Base-by-base conservation (phyloP, 202 grass and related monocot genomes). In the Setaria italica region DNA sequence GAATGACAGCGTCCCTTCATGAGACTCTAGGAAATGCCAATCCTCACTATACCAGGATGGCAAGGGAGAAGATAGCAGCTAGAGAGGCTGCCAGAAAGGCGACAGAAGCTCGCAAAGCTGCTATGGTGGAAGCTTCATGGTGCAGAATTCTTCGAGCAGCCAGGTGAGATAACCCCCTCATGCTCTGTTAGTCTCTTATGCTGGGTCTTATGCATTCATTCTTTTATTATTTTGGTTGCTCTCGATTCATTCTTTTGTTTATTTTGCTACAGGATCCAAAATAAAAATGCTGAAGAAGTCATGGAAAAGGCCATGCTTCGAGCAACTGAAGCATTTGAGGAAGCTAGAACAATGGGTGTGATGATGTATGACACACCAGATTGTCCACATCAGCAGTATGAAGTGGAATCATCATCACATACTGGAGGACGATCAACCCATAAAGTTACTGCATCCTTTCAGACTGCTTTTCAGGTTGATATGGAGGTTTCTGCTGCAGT, bases 291-390 rank as follows among this genome's bases (percentile, higher is more conserved):
- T 82, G 88, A 89, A 84, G 86, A 78, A 74, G 53, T 70, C 57
- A 56, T 93, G 88, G 90, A 91, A 77, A 90, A 92, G 82, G 88
- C 94, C 39, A 80, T 90, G 68, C 60, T 84, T 72, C 59, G 34
- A 13, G 94, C 90, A 3, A 80, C 88, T 75, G 88, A 97, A 85
- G 94, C 92, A 58, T 99, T 99, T 29, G 94, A 94, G 87, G 86
- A 91, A 58, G 97, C 92, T 35, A 83, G 88, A 80, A 69, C 86
- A 87, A 79, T 99, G 82, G 97, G 97, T 56, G 92, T 99, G 29
- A 99, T 97, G 94, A 97, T 99, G 97, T 99, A 99, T 81, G 97
- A 97, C 74, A 90, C 55, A 55, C 94, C 94, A 47, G 90, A 97
- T 72, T 92, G 81, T 43, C 87, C 78, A 80, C 74, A 70, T 73